Evolutionary conservation across 768 basidiomycete genomes (phyloP), one percentile per base, ranked within the genome.

Genomic region (Mycena kentingensis): DNA sequence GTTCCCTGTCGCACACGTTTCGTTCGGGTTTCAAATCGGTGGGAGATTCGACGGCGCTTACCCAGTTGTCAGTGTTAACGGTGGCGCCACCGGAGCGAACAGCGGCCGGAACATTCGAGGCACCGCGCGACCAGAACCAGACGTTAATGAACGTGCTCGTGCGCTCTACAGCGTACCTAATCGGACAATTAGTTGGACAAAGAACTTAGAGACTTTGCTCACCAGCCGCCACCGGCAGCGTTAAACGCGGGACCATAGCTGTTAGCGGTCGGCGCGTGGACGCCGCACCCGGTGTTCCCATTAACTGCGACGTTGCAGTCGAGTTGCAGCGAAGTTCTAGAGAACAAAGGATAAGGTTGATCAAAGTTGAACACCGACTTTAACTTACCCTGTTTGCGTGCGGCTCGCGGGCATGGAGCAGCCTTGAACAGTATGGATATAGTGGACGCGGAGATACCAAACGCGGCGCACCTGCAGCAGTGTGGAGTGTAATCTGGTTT

Each of bases 101-200:
- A 56, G 80, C 83, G 7, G 65, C 57, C 2, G 83, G 84, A 22
- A 81, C 70, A 29, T 60, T 60, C 13, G 63, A 60, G 24, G 62
- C 73, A 42, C 67, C 69, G 36, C 84, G 74, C 1, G 83, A 73
- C 84, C 85, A 90, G 70, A 87, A 89, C 81, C 83, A 90, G 41
- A 88, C 73, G 55, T 83, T 85, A 63, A 89, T 81, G 63, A 75
- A 80, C 4, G 63, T 61, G 21, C 66, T 55, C 1, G 84, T 84
- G 29, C 85, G 76, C 63, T 87, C 83, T 61, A 86, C 71, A 1
- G 84, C 86, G 65, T 76, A 85, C 79, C 81, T 85, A 18, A 19
- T 3, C 34, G 18, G 29, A 39, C 31, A 22, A 24, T 16, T 24
- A 19, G 21, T 38, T 26, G n/a, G 25, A 8, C 26, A 24, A 25